A percentile compares a stretch with the other conserved stretches of the same genome.
Evolutionary conservation across 148 eudicot genomes (phyloP).

Genomic region (Selenicereus undatus): DNA sequence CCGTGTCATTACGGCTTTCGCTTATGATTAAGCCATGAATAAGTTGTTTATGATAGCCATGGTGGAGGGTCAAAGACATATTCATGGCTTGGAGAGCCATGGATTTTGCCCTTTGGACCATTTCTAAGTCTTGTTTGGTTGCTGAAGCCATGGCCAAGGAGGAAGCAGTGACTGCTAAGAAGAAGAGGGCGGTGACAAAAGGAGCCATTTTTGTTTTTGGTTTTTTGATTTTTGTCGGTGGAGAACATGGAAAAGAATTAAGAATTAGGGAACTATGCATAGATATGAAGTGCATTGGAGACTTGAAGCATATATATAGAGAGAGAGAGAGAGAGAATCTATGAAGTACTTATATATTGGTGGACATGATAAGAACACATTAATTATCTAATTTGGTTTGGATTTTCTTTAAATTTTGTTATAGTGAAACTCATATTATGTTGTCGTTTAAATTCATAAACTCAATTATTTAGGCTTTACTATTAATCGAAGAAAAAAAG

Average conservation of each 20-base stretch:
- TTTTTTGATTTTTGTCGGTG: constrained; percentile 10
- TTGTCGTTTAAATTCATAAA: no score
- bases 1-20: not conserved
- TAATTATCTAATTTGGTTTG: no score
- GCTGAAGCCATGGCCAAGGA: constrained; percentile 19
- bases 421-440: no score
- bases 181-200: constrained; percentile 22
- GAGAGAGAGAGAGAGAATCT: not conserved
- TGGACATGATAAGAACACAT: no score
- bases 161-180: not conserved
- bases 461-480: no score
- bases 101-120: constrained; percentile 35
- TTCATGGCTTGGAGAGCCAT: constrained; percentile 31
- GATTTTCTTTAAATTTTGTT: no score
- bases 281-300: not conserved
- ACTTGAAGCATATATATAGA: not conserved
- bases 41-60: not conserved
- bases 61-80: constrained; percentile 25
- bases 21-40: not conserved
- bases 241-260: not conserved
- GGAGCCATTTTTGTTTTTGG: constrained; percentile 18
- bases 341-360: not conserved
- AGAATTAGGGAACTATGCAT: not conserved
- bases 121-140: constrained; percentile 27
- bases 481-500: no score